A percentile compares a stretch with the other conserved stretches of the same genome.
These are phyloP conservation scores for Penicillium lagena DNA, from an alignment of 495 filamentous ascomycete species.

Conservation along the genomic window DNA sequence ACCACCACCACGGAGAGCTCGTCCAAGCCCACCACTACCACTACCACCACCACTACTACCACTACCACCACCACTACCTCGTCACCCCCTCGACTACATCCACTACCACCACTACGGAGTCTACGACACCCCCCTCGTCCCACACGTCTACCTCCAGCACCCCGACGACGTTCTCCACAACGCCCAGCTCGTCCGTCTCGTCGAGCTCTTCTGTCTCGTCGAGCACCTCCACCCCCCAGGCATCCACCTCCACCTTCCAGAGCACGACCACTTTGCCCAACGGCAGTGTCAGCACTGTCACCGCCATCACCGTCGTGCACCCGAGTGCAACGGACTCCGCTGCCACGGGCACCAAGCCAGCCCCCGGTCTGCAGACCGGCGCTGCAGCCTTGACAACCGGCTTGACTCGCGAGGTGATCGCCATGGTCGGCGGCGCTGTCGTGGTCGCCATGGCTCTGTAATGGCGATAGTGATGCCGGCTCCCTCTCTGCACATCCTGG, in stretches of 20 bases:
- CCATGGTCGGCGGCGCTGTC: conserved; percentile 38
- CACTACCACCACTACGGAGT: not conserved
- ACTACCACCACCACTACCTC: conserved; percentile 5
- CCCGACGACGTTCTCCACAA: not conserved
- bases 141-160: not conserved
- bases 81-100: not conserved
- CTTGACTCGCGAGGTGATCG: conserved; percentile 31
- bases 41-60: conserved; percentile 3
- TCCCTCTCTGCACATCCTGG: not conserved
- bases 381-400: conserved; percentile 23
- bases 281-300: conserved; percentile 45
- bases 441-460: conserved; percentile 34
- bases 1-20: conserved; percentile 5
- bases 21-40: conserved; percentile 1
- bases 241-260: conserved; percentile 28
- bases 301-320: conserved; percentile 39
- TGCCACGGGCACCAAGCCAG: conserved; percentile 15
- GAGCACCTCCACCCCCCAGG: conserved; percentile 21
- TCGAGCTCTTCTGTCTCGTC: conserved; percentile 1
- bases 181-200: not conserved
- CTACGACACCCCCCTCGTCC: not conserved
- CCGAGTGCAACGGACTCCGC: conserved; percentile 19
- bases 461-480: not conserved
- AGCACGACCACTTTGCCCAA: conserved; percentile 67
- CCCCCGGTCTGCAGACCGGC: conserved; percentile 40